phyloP scores from a whole-genome alignment of 495 filamentous ascomycete genomes.

The Penicillium cinerascens region DNA sequence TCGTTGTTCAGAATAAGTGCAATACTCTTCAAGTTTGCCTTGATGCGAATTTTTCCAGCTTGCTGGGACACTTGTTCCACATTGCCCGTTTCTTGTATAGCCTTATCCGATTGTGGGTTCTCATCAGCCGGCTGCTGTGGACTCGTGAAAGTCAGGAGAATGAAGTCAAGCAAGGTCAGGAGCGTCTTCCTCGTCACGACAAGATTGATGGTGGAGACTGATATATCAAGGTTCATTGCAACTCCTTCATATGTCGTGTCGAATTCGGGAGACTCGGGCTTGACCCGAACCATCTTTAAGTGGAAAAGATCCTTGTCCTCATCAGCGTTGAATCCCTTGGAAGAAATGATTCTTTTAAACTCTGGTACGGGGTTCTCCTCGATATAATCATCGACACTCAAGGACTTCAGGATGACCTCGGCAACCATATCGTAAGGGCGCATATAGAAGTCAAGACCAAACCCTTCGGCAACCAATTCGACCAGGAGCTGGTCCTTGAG shows the following conservation, averaged over 20 bases:
- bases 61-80: constrained; percentile 39
- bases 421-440: constrained; percentile 88
- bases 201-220: constrained; percentile 91
- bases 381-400: constrained; percentile 94
- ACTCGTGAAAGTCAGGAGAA: constrained; percentile 89
- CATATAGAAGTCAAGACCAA: constrained; percentile 81
- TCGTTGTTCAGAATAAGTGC: constrained; percentile 96
- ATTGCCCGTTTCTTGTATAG: constrained; percentile 44
- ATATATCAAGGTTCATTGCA: constrained; percentile 86
- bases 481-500: constrained; percentile 79
- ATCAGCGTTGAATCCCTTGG: constrained; percentile 68
- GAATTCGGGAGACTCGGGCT: constrained; percentile 88
- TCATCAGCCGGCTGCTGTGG: constrained; percentile 47
- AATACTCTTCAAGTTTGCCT: constrained; percentile 89
- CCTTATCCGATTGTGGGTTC: constrained; percentile 34
- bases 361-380: constrained; percentile 84
- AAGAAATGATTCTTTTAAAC: constrained; percentile 94
- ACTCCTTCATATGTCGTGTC: constrained; percentile 87
- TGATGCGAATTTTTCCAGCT: constrained; percentile 68
- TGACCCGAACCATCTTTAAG: constrained; percentile 85
- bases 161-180: constrained; percentile 91
- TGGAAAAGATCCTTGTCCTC: constrained; percentile 78
- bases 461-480: constrained; percentile 86
- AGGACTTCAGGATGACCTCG: constrained; percentile 77
- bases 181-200: constrained; percentile 91